Conservation (phyloP, 2,329 filamentous ascomycete genomes). For the Xylogone sp. region DNA sequence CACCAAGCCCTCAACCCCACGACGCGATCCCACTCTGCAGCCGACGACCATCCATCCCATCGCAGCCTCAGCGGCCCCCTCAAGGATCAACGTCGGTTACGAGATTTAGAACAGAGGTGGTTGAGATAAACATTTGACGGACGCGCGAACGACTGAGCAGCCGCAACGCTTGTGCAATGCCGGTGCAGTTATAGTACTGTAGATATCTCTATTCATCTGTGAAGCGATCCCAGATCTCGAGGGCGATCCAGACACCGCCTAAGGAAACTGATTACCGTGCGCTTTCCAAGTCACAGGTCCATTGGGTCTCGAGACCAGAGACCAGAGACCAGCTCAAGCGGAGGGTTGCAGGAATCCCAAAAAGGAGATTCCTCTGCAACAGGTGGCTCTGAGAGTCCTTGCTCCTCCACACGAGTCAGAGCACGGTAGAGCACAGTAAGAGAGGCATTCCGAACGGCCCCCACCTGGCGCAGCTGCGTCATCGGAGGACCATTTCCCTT, state of each 20-base stretch:
- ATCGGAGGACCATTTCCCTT: not conserved
- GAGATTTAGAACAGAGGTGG: not conserved
- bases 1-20: constrained; percentile 2
- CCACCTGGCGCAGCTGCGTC: not conserved
- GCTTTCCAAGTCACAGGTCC: not conserved
- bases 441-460: not conserved
- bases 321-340: too few relatives aligned
- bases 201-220: too few relatives aligned
- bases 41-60: not conserved
- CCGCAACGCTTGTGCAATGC: constrained; percentile 16
- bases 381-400: too few relatives aligned
- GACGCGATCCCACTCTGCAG: constrained; percentile 3
- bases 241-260: too few relatives aligned
- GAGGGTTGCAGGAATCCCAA: too few relatives aligned
- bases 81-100: not conserved
- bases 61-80: not conserved
- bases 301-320: not conserved
- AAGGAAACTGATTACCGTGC: too few relatives aligned
- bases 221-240: not conserved
- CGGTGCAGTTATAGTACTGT: not conserved
- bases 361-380: too few relatives aligned
- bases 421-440: not conserved
- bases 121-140: constrained; percentile 20
- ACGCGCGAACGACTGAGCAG: constrained; percentile 9
- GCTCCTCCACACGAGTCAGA: not conserved